Base-by-base conservation (phyloP, 1,284 basidiomycete genomes). In the Tylopilus sp. region DNA sequence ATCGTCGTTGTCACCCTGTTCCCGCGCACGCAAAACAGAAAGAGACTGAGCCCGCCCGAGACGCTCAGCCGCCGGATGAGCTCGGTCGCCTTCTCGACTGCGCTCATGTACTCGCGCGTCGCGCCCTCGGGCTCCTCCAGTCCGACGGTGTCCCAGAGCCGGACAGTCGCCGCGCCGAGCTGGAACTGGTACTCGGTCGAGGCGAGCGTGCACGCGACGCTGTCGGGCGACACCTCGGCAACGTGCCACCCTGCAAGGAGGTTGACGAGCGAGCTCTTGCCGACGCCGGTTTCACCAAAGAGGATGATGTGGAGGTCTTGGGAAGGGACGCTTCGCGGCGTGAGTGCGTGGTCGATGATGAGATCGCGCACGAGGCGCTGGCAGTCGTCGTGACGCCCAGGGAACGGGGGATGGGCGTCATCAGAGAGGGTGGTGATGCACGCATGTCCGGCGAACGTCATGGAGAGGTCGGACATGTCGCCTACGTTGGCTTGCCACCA, bases 11-110 rank as follows among this genome's bases (percentile, higher is more conserved):
- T 61, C 46, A 74, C 63, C 44, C 67, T 56, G 3, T 58, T 52
- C 1, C 64, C 67, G 25, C 68, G 63, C 11, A 73, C 59, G 49
- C 65, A 68, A 44, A 67, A 73, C 16, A 74, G 48, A 26, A 73
- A 61, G 30, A 73, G 69, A 41, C 57, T 64, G 41, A 73, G 53
- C 4, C 70, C 69, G 7, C 57, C 66, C 9, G 49, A 49, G 10
- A 33, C 39, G 1, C 59, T 51, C 33, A 74, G 43, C 4, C 51
- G 55, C 10, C 43, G 52, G 18, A 74, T 54, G 23, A 74, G 55
- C 15, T 57, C 45, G 19, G 60, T 64, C 25, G 72, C 64, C 33
- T 61, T 56, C 15, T 62, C 57, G 33, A 74, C 62, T 5, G 68
- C 65, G 1, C 65, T 47, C 51, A 55, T 29, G 55, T 63, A 50